Evolutionary conservation across 192 early-diverging fungal species (phyloP).

Genomic region (Coemansia furcata): DNA sequence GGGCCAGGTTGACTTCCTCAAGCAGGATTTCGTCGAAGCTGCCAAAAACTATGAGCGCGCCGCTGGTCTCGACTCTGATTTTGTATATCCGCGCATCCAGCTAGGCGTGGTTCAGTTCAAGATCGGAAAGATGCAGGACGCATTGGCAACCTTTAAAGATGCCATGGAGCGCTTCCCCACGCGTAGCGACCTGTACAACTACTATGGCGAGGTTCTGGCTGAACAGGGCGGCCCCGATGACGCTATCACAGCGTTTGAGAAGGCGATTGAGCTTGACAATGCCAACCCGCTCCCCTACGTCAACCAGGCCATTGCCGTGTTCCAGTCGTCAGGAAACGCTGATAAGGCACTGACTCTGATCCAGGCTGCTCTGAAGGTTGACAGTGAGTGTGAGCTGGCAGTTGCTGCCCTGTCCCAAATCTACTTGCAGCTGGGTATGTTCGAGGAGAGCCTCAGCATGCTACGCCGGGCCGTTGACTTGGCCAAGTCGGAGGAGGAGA

Average conservation of each 20-base stretch:
- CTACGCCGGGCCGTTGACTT: slow-evolving; percentile 81
- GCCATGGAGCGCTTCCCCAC: slow-evolving; percentile 74
- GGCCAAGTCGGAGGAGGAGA: slow-evolving; percentile 85
- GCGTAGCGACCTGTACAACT: slow-evolving; percentile 91
- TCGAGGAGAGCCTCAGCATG: slow-evolving; percentile 78
- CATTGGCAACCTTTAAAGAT: slow-evolving; percentile 77
- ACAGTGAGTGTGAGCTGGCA: slow-evolving; percentile 96
- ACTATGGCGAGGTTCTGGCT: slow-evolving; percentile 91
- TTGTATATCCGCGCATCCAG: slow-evolving; percentile 93
- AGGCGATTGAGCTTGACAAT: slow-evolving; percentile 78
- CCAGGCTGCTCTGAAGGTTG: slow-evolving; percentile 79
- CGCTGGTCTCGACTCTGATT: slow-evolving; percentile 72
- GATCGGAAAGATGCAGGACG: slow-evolving; percentile 69
- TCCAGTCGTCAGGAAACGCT: slow-evolving; percentile 77
- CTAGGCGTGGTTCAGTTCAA: slow-evolving; percentile 93
- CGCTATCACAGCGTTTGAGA: slow-evolving; percentile 83
- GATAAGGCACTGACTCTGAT: slow-evolving; percentile 73
- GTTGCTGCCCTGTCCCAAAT: slow-evolving; percentile 75
- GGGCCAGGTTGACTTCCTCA: slow-evolving; percentile 68
- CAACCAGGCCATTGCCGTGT: slow-evolving; percentile 85
- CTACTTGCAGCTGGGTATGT: slow-evolving; percentile 81
- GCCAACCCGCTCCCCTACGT: slow-evolving; percentile 95
- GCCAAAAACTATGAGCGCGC: slow-evolving; percentile 82
- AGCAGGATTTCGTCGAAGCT: slow-evolving; percentile 73
- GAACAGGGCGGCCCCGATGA: slow-evolving; percentile 83